Evolutionary conservation across 345 rosid species (phyloP).

Genomic region (Salix arbutifolia): DNA sequence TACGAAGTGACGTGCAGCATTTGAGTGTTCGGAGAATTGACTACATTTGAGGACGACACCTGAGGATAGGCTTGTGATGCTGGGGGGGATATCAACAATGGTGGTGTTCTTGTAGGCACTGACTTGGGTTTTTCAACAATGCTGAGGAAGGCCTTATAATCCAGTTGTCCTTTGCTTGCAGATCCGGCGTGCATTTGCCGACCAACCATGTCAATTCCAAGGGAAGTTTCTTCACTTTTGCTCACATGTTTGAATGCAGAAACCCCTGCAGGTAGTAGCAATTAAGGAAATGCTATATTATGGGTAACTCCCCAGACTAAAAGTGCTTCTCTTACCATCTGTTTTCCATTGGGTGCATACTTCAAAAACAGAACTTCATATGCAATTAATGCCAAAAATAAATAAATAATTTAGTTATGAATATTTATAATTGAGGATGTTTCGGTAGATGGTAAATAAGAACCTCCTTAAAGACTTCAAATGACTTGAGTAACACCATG

Average conservation of each 20-base stretch:
- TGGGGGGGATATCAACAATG: conserved; percentile 31
- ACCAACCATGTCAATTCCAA: conserved; percentile 21
- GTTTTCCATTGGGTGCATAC: neutral
- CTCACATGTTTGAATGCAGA: conserved; percentile 31
- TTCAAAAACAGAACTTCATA: neutral
- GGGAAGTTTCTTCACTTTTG: conserved; percentile 29
- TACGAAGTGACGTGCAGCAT: conserved; percentile 20
- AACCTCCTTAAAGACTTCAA: neutral
- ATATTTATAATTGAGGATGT: neutral
- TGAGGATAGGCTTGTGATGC: conserved; percentile 29
- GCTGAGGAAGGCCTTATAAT: conserved; percentile 28
- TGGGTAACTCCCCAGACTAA: neutral
- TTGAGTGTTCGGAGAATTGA: conserved; percentile 26
- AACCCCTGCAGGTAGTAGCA: conserved; percentile 32
- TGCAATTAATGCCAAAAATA: neutral
- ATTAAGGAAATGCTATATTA: neutral
- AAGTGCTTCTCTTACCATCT: neutral
- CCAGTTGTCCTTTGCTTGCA: conserved; percentile 20
- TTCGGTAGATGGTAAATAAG: neutral
- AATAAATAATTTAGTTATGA: neutral
- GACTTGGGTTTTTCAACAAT: conserved; percentile 33
- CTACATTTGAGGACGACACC: conserved; percentile 29
- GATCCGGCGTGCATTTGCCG: conserved; percentile 29
- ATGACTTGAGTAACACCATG: neutral
- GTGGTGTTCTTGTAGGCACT: conserved; percentile 21